phyloP scores from a whole-genome alignment of 495 filamentous ascomycete genomes.

The Tuber calosporum region DNA sequence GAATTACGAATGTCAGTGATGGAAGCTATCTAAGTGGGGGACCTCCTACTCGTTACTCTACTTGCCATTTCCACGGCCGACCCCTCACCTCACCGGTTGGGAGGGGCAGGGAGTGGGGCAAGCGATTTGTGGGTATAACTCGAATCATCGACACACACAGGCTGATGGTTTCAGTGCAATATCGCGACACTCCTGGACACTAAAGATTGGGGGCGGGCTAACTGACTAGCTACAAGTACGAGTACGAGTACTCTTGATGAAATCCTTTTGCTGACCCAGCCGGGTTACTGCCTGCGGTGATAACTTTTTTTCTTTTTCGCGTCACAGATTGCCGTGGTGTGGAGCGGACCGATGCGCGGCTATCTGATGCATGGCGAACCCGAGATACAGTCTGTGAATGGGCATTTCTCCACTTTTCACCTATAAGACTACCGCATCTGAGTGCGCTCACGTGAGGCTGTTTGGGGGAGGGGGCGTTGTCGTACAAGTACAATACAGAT shows the following conservation, averaged over 20 bases:
- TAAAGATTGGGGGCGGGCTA: not conserved
- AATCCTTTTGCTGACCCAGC: not conserved
- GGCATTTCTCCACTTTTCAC: conserved; percentile 1
- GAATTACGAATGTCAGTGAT: not conserved
- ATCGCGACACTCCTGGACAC: not conserved
- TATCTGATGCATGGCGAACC: not conserved
- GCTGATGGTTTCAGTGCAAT: not conserved
- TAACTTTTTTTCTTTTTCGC: no score
- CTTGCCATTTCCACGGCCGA: not conserved
- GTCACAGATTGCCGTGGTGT: not conserved
- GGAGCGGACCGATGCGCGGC: not conserved
- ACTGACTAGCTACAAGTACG: not conserved
- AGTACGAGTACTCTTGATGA: not conserved
- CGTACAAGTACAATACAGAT: not conserved
- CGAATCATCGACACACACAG: not conserved
- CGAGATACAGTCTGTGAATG: not conserved
- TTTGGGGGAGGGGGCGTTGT: not conserved
- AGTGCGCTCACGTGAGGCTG: not conserved
- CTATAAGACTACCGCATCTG: not conserved
- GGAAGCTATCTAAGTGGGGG: not conserved
- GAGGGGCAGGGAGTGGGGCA: not conserved
- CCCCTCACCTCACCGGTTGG: not conserved
- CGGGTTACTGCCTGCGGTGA: not conserved
- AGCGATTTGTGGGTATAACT: not conserved
- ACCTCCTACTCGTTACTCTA: no score